These are phyloP conservation scores for Closterium sp. DNA, from an alignment of 139 green algal species.

Conservation along the genomic window DNA sequence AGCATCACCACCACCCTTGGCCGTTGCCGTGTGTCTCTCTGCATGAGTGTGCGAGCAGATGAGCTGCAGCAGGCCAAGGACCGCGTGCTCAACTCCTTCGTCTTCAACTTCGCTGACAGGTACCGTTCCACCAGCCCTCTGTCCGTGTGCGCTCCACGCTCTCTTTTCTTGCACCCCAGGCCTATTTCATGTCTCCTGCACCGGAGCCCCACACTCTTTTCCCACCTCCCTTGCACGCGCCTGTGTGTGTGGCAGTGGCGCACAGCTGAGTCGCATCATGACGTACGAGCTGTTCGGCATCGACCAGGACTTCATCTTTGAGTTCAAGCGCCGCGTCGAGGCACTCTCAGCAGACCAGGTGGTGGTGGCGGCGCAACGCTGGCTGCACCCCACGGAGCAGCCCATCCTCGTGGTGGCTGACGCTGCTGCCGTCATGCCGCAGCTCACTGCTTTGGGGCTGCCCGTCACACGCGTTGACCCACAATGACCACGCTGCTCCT, in stretches of 20 bases:
- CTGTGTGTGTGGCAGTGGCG: slow-evolving; percentile 5
- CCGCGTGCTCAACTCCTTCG: slow-evolving; percentile 41
- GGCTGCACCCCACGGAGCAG: slow-evolving; percentile 27
- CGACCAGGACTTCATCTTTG: slow-evolving; percentile 41
- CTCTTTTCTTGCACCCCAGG: neutral
- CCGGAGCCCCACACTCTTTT: neutral
- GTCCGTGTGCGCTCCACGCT: too few relatives aligned
- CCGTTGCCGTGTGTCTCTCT: too few relatives aligned
- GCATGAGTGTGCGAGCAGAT: too few relatives aligned
- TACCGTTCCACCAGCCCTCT: slow-evolving; percentile 17
- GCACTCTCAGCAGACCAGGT: neutral
- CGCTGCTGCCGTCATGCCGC: neutral
- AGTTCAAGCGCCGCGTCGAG: slow-evolving; percentile 38
- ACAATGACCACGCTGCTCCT: too few relatives aligned
- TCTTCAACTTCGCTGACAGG: slow-evolving; percentile 53
- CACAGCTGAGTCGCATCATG: slow-evolving; percentile 45
- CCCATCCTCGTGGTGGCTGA: slow-evolving; percentile 30
- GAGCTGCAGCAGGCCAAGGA: slow-evolving; percentile 46
- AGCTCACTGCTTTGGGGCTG: slow-evolving; percentile 3
- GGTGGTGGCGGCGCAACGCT: slow-evolving; percentile 10
- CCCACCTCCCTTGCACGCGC: neutral
- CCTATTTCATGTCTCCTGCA: neutral
- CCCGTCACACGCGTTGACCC: neutral
- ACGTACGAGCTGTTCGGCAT: slow-evolving; percentile 51
- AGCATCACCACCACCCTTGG: too few relatives aligned